Percentiles rank a stretch among this genome's conserved stretches.
phyloP scores from a whole-genome alignment of 2,329 filamentous ascomycete species.

The Penicillium digitatum region DNA sequence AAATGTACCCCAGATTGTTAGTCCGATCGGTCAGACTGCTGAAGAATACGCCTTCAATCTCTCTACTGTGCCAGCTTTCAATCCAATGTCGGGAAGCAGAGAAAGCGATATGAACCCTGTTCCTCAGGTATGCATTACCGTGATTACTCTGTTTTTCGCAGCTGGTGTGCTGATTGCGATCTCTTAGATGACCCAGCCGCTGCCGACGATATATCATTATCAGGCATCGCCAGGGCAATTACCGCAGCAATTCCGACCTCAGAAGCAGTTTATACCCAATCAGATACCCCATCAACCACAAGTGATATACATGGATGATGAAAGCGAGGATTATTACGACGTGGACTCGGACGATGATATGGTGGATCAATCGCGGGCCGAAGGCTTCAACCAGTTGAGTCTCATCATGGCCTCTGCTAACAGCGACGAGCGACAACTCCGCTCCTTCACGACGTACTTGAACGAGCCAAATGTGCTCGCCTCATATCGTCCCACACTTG shows the following conservation, averaged over 20 bases:
- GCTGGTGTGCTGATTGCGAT: background rate
- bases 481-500: conserved; percentile 62
- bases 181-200: conserved; percentile 2
- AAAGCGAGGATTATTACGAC: conserved; percentile 61
- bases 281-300: conserved; percentile 15
- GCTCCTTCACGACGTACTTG: conserved; percentile 48
- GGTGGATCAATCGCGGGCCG: conserved; percentile 37
- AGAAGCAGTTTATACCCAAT: conserved; percentile 10
- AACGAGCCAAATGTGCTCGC: conserved; percentile 53
- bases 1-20: background rate
- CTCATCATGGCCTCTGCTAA: conserved; percentile 46
- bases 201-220: conserved; percentile 13
- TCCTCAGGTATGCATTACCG: conserved; percentile 3
- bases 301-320: conserved; percentile 47
- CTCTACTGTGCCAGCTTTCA: background rate
- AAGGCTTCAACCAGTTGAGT: conserved; percentile 39
- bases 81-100: background rate
- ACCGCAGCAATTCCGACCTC: background rate
- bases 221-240: conserved; percentile 3
- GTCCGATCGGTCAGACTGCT: background rate
- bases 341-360: conserved; percentile 59
- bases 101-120: background rate
- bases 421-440: conserved; percentile 45
- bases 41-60: conserved; percentile 6
- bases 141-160: background rate